Percentiles rank a stretch among this genome's conserved stretches.
phyloP scores from a whole-genome alignment of 2,329 filamentous ascomycete genomes.

The Rhynchosporium agropyri region DNA sequence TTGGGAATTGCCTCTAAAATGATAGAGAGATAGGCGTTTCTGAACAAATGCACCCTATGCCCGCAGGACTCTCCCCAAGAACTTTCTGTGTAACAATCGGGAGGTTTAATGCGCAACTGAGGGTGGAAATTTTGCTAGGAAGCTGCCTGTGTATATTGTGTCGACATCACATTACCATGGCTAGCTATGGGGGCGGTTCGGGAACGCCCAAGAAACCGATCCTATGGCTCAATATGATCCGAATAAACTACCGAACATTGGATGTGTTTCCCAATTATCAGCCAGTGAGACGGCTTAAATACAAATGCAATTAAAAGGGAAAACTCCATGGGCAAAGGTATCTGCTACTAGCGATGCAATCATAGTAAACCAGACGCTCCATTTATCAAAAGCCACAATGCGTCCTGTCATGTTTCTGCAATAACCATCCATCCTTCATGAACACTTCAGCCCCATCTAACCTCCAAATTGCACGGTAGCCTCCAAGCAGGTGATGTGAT shows the following conservation, averaged over 20 bases:
- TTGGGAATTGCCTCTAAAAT: constrained; percentile 1
- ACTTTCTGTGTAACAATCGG: not conserved
- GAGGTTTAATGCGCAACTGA: not conserved
- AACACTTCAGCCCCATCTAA: constrained; percentile 2
- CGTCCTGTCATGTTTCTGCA: not conserved
- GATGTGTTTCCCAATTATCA: not conserved
- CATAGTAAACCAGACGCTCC: constrained; percentile 24
- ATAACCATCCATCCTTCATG: not conserved
- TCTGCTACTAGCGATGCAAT: constrained; percentile 30
- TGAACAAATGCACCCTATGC: constrained; percentile 4
- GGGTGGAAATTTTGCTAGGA: no score
- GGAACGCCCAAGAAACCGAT: not conserved
- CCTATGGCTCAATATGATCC: not conserved
- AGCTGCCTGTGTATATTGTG: no score
- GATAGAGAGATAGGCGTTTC: constrained; percentile 10
- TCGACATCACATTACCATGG: not conserved
- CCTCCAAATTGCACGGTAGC: constrained; percentile 67
- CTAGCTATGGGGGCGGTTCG: not conserved
- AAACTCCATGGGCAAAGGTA: constrained; percentile 34
- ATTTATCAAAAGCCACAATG: constrained; percentile 8
- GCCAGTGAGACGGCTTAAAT: constrained; percentile 20
- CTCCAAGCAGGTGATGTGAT: constrained; percentile 83
- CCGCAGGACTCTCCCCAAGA: not conserved
- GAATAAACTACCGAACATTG: not conserved
- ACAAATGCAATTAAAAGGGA: constrained; percentile 26